Conservation (phyloP, 2,329 filamentous ascomycete genomes). For the Neofusicoccum sp. region DNA sequence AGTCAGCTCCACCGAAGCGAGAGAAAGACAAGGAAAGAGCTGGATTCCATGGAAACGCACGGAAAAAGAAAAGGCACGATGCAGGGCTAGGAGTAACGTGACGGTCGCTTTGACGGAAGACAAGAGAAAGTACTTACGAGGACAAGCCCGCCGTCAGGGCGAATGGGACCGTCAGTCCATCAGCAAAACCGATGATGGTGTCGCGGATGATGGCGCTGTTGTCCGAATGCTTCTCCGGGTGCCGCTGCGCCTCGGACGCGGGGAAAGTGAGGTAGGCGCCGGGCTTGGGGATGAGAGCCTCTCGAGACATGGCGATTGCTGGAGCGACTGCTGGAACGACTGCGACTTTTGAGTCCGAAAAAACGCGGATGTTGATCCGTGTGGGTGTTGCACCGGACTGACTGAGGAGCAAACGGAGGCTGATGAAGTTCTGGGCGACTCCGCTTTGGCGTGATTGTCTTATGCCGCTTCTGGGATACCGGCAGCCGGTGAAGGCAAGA, state of each 20-base stretch:
- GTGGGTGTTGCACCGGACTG: neutral
- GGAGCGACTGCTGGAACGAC: neutral
- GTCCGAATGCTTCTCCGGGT: conserved; percentile 21
- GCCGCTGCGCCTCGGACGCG: conserved; percentile 4
- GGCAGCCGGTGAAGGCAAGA: neutral
- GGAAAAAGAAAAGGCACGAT: neutral
- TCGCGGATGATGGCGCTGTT: conserved; percentile 56
- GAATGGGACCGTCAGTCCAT: conserved; percentile 77
- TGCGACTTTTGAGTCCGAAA: neutral
- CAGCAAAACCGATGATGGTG: conserved; percentile 72
- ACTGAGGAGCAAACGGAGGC: neutral
- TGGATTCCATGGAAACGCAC: neutral
- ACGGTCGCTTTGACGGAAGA: neutral
- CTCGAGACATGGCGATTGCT: conserved; percentile 6
- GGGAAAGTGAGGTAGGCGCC: conserved; percentile 5
- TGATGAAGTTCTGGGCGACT: too few relatives aligned
- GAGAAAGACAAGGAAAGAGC: neutral
- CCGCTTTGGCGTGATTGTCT: neutral
- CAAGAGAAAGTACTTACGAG: conserved; percentile 30
- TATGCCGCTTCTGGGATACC: neutral
- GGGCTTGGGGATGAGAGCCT: conserved; percentile 8
- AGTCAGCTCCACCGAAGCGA: neutral
- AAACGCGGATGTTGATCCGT: too few relatives aligned
- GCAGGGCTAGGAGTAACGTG: neutral
- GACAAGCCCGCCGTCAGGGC: conserved; percentile 73